Conservation (phyloP, 805 yeast species). For the Candida palmyrensis region DNA sequence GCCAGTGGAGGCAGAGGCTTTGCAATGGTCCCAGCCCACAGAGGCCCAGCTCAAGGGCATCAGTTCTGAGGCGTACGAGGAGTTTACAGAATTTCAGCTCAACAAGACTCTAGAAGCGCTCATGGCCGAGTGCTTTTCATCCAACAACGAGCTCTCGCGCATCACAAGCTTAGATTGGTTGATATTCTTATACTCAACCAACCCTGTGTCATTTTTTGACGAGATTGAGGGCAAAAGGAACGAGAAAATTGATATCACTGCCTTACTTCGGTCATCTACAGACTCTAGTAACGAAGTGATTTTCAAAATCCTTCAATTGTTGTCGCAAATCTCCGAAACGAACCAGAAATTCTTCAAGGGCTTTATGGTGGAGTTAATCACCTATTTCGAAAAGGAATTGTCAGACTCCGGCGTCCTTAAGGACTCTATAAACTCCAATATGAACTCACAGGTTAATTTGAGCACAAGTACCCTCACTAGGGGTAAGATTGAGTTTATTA, state of each 20-base stretch:
- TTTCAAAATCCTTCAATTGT: conserved; percentile 61
- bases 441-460: not conserved
- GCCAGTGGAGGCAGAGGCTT: conserved; percentile 1
- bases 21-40: not conserved
- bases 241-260: conserved; percentile 52
- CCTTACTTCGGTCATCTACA: conserved; percentile 54
- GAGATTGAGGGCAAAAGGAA: conserved; percentile 12
- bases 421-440: conserved; percentile 1
- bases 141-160: conserved; percentile 66
- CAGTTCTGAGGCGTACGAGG: conserved; percentile 33
- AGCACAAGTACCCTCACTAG: conserved; percentile 30
- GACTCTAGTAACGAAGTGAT: conserved; percentile 76
- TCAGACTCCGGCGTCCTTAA: conserved; percentile 9
- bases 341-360: conserved; percentile 72
- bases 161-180: conserved; percentile 89
- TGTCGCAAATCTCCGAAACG: conserved; percentile 71
- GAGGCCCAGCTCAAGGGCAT: conserved; percentile 34
- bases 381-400: conserved; percentile 62
- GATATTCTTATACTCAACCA: conserved; percentile 68
- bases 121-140: conserved; percentile 50
- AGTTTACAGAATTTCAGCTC: conserved; percentile 35
- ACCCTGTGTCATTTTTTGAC: conserved; percentile 30
- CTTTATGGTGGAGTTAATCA: conserved; percentile 67
- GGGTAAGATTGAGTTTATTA: conserved; percentile 59
- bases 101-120: conserved; percentile 61